phyloP scores from a whole-genome alignment of 306 rosid species.

The Gillenia trifoliata region DNA sequence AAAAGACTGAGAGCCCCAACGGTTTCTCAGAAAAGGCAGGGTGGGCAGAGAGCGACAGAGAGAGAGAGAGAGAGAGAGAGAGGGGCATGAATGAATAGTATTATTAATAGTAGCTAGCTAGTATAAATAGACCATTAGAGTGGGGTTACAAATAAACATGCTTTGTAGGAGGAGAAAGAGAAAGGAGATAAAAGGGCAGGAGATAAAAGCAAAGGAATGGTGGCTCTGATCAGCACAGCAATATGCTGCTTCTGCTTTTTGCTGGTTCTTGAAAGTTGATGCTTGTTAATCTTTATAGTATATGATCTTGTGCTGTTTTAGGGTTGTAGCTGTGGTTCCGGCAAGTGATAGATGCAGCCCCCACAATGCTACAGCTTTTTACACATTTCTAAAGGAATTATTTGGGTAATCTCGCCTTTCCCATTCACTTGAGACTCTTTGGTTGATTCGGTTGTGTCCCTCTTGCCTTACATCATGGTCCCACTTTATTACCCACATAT shows the following conservation, averaged over 20 bases:
- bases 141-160: not conserved
- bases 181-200: not conserved
- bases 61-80: not conserved
- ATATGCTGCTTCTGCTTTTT: not conserved
- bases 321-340: not conserved
- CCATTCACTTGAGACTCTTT: not conserved
- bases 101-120: not conserved
- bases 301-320: not conserved
- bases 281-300: not conserved
- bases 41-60: not conserved
- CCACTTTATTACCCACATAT: conserved; percentile 7
- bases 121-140: not conserved
- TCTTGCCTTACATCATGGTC: conserved; percentile 37
- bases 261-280: not conserved
- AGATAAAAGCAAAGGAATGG: not conserved
- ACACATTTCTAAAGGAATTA: conserved; percentile 36
- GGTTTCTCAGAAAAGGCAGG: conserved; percentile 16
- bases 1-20: conserved; percentile 6
- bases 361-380: not conserved
- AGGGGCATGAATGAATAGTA: not conserved
- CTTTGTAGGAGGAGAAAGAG: not conserved
- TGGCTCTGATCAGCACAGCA: conserved; percentile 2
- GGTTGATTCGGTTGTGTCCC: not conserved
- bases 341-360: not conserved
- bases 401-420: conserved; percentile 28